These are phyloP conservation scores for Thamnidium elegans DNA, from an alignment of 192 early-diverging fungal species.

Conservation along the genomic window DNA sequence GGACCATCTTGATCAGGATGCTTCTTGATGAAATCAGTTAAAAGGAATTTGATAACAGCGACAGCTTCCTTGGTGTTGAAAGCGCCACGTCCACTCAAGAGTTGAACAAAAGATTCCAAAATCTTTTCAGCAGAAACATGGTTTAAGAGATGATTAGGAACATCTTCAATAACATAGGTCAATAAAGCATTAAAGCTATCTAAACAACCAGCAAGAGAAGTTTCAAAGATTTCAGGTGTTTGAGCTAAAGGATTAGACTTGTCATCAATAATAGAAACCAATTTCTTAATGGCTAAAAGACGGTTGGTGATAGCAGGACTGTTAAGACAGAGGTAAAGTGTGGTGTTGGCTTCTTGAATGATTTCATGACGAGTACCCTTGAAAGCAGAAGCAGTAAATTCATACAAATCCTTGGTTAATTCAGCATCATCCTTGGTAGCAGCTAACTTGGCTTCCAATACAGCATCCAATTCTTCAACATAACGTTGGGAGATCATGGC, in stretches of 20 bases:
- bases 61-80: background rate
- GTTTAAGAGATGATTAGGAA: slow-evolving; percentile 37
- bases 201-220: slow-evolving; percentile 38
- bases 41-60: slow-evolving; percentile 17
- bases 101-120: background rate
- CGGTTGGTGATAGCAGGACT: slow-evolving; percentile 69
- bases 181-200: slow-evolving; percentile 29
- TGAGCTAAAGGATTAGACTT: slow-evolving; percentile 29
- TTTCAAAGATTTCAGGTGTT: slow-evolving; percentile 26
- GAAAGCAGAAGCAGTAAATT: slow-evolving; percentile 53
- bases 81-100: slow-evolving; percentile 17
- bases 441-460: slow-evolving; percentile 40
- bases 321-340: slow-evolving; percentile 78
- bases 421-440: slow-evolving; percentile 23
- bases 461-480: slow-evolving; percentile 41
- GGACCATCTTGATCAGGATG: slow-evolving; percentile 1
- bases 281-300: slow-evolving; percentile 63
- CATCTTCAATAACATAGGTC: slow-evolving; percentile 33
- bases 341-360: slow-evolving; percentile 69
- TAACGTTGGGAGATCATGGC: slow-evolving; percentile 39
- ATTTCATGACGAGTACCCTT: slow-evolving; percentile 59
- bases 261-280: slow-evolving; percentile 53
- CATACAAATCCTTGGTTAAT: slow-evolving; percentile 44
- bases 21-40: slow-evolving; percentile 3
- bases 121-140: slow-evolving; percentile 25